These are phyloP conservation scores for Laguncularia racemosa DNA, from an alignment of 345 rosid genomes.

Conservation along the genomic window DNA sequence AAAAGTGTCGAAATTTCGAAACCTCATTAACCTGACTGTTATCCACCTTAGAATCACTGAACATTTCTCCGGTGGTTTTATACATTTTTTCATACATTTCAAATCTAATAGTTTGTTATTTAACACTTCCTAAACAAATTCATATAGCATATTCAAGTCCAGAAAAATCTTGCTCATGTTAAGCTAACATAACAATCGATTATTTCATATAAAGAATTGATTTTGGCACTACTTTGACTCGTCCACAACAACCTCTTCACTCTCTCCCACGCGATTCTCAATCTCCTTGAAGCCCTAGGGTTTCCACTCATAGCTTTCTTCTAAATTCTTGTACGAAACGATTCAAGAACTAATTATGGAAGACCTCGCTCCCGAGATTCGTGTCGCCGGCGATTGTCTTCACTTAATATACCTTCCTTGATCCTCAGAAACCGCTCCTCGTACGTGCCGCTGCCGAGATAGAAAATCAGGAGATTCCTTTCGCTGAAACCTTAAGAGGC, in stretches of 20 bases:
- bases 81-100: slow-evolving; percentile 8
- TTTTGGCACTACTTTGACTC: slow-evolving; percentile 13
- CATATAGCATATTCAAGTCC: slow-evolving; percentile 18
- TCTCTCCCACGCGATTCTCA: slow-evolving; percentile 18
- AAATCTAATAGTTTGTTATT: too few relatives aligned
- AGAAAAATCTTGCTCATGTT: slow-evolving; percentile 17
- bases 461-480: slow-evolving; percentile 15
- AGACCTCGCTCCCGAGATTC: slow-evolving; percentile 19
- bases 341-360: slow-evolving; percentile 15
- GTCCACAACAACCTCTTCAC: slow-evolving; percentile 18
- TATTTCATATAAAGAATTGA: slow-evolving; percentile 17
- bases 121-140: too few relatives aligned
- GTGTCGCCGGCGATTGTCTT: slow-evolving; percentile 13
- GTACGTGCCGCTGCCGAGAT: slow-evolving; percentile 20
- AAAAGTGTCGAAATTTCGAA: too few relatives aligned
- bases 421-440: slow-evolving; percentile 18
- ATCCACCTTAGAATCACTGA: slow-evolving; percentile 9
- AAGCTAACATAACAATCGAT: slow-evolving; percentile 15
- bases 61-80: slow-evolving; percentile 17
- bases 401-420: slow-evolving; percentile 24
- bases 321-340: slow-evolving; percentile 19
- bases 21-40: slow-evolving; percentile 17
- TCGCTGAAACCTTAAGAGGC: slow-evolving; percentile 6
- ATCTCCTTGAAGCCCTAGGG: slow-evolving; percentile 15
- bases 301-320: slow-evolving; percentile 18